A percentile compares a stretch with the other conserved stretches of the same genome.
phyloP scores from a whole-genome alignment of 169 alveolate species.

The Plasmodium relictum region DNA sequence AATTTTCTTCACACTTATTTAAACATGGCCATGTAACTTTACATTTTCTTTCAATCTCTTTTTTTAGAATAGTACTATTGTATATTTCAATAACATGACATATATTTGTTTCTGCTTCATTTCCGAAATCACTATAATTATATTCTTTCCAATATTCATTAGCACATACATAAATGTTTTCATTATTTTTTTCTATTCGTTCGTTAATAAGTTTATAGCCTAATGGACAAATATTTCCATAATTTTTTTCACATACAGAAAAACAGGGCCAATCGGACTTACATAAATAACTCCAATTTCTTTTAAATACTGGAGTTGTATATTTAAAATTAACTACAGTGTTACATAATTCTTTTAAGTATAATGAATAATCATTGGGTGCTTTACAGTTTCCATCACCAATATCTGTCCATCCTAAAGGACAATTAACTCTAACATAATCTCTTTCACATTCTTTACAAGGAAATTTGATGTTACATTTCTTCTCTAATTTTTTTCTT shows the following conservation, averaged over 20 bases:
- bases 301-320: conserved; percentile 78
- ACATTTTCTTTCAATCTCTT: conserved; percentile 55
- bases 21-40: conserved; percentile 67
- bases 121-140: not conserved
- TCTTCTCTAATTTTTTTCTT: conserved; percentile 14
- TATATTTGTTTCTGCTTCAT: not conserved
- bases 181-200: conserved; percentile 3
- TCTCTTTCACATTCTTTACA: conserved; percentile 76
- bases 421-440: conserved; percentile 81
- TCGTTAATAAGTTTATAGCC: conserved; percentile 71
- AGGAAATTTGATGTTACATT: conserved; percentile 27
- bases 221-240: conserved; percentile 38
- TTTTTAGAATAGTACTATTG: conserved; percentile 37
- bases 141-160: conserved; percentile 28
- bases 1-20: conserved; percentile 67
- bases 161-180: conserved; percentile 30
- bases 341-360: conserved; percentile 79
- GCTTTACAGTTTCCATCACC: conserved; percentile 77
- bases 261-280: conserved; percentile 79
- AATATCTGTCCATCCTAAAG: conserved; percentile 81
- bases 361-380: conserved; percentile 57
- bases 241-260: conserved; percentile 54
- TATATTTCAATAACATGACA: conserved; percentile 59
- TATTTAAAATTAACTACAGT: conserved; percentile 79
- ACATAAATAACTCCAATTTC: conserved; percentile 83